A percentile compares a stretch with the other conserved stretches of the same genome.
phyloP scores from a whole-genome alignment of 441 rosid genomes.

The Erysimum pusillum region DNA sequence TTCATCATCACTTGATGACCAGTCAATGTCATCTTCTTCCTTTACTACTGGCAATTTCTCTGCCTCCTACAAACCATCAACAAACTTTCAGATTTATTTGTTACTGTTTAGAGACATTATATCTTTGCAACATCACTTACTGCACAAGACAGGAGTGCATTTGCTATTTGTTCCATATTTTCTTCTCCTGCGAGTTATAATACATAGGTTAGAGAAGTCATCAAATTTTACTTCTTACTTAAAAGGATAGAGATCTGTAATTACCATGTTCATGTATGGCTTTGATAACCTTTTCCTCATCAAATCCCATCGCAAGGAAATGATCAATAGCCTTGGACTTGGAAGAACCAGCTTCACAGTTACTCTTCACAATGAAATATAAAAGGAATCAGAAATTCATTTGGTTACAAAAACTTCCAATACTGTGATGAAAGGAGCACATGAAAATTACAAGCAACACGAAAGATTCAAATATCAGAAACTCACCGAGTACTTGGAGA shows the following conservation, averaged over 20 bases:
- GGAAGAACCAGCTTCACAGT: constrained; percentile 63
- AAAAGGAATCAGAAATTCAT: constrained; percentile 14
- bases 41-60: constrained; percentile 54
- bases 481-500: constrained; percentile 68
- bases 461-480: constrained; percentile 21
- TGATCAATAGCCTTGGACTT: constrained; percentile 71
- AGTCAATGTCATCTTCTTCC: constrained; percentile 51
- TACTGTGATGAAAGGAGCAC: background rate
- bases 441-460: constrained; percentile 6
- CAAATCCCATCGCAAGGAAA: constrained; percentile 78
- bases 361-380: constrained; percentile 50
- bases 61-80: constrained; percentile 58
- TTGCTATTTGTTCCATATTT: constrained; percentile 63
- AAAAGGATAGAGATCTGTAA: constrained; percentile 11
- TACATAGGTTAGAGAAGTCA: constrained; percentile 22
- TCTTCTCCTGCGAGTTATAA: constrained; percentile 65
- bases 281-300: constrained; percentile 64
- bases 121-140: constrained; percentile 51
- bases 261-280: constrained; percentile 78
- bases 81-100: background rate
- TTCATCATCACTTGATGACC: constrained; percentile 61
- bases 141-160: constrained; percentile 63
- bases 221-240: background rate
- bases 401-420: background rate
- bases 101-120: constrained; percentile 1